These are phyloP conservation scores for Ustanciosporium gigantosporum DNA, from an alignment of 1,284 basidiomycete species.

Conservation along the genomic window DNA sequence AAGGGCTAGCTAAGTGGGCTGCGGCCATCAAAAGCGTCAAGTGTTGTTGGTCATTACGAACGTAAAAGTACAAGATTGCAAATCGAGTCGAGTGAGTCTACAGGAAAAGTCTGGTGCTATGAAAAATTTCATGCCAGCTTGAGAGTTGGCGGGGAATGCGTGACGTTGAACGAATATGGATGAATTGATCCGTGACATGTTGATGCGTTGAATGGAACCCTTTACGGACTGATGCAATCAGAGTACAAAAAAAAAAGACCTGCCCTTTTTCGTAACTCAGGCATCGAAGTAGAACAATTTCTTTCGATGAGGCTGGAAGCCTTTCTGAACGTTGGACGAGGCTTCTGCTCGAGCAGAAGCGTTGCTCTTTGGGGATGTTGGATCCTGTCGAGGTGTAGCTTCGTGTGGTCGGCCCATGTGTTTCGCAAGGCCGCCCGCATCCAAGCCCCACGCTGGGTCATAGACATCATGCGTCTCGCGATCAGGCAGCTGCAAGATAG, in stretches of 20 bases:
- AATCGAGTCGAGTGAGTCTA: no score
- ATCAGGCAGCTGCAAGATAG: constrained; percentile 45
- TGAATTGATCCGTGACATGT: background rate
- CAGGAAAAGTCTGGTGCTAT: no score
- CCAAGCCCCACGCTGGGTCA: constrained; percentile 43
- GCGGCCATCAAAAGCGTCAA: no score
- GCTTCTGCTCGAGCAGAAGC: background rate
- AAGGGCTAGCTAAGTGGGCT: no score
- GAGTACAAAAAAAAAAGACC: background rate
- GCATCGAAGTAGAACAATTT: constrained; percentile 53
- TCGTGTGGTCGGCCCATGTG: constrained; percentile 6
- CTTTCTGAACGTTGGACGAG: constrained; percentile 6
- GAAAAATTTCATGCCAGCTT: no score
- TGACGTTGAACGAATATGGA: background rate
- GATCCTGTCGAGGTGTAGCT: background rate
- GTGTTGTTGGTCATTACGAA: no score
- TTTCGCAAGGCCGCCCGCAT: constrained; percentile 24
- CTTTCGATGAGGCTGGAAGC: constrained; percentile 35
- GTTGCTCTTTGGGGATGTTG: background rate
- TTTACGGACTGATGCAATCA: background rate
- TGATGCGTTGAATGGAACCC: background rate
- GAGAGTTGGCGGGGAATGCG: background rate
- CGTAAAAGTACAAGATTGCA: no score
- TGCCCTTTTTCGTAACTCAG: no score
- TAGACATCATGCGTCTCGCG: constrained; percentile 53